A percentile compares a stretch with the other conserved stretches of the same genome.
Evolutionary conservation across 192 early-diverging fungal species (phyloP).

Genomic region (Entomortierella parvispora): DNA sequence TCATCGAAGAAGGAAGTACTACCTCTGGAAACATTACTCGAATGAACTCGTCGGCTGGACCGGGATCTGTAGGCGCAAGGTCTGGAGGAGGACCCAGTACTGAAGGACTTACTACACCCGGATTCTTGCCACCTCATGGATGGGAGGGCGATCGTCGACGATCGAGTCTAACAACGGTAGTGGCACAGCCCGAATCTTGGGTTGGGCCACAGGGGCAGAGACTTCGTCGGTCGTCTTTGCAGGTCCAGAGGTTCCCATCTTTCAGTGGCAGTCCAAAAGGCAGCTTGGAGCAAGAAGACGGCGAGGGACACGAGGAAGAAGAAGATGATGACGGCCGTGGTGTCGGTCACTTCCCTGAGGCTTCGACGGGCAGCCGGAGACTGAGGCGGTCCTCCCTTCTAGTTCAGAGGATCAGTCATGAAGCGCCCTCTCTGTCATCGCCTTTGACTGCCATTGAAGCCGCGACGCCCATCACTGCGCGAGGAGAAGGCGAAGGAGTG

Average conservation of each 20-base stretch:
- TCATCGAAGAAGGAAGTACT: slow-evolving; percentile 10
- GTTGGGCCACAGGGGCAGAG: slow-evolving; percentile 11
- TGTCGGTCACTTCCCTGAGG: slow-evolving; percentile 8
- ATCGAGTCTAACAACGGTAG: slow-evolving; percentile 36
- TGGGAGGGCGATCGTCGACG: slow-evolving; percentile 43
- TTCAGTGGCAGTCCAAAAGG: not conserved
- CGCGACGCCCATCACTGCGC: not conserved
- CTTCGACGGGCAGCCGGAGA: not conserved
- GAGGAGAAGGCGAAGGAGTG: not conserved
- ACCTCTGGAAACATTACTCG: no score
- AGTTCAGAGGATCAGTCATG: slow-evolving; percentile 10
- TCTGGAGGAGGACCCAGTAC: slow-evolving; percentile 29
- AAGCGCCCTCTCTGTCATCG: no score
- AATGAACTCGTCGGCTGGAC: no score
- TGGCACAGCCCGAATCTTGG: slow-evolving; percentile 33
- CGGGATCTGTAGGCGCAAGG: not conserved
- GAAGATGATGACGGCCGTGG: slow-evolving; percentile 34
- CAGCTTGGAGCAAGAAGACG: not conserved
- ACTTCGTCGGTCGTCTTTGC: slow-evolving; percentile 23
- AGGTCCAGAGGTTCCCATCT: not conserved
- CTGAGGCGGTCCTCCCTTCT: slow-evolving; percentile 3
- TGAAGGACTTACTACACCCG: no score
- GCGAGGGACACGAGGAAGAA: not conserved
- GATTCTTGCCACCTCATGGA: slow-evolving; percentile 30
- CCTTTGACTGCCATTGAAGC: not conserved